Evolutionary conservation across 352 stramenopile species (phyloP).

Genomic region (Globisporangium sylvaticum): DNA sequence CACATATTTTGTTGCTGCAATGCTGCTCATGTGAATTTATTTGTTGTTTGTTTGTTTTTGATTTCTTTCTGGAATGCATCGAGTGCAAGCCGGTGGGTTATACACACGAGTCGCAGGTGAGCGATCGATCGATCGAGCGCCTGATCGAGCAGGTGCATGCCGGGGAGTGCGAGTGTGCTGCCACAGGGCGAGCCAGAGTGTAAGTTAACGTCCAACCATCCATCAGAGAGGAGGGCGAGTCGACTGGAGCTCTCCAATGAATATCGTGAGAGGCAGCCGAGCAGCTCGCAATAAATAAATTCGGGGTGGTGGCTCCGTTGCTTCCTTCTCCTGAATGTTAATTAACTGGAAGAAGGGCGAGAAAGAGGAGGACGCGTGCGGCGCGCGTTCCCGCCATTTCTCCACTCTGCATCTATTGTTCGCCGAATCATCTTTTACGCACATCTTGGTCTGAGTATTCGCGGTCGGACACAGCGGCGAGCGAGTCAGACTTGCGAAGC

Average conservation of each 20-base stretch:
- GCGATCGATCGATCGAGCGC: background rate
- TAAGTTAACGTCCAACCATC: background rate
- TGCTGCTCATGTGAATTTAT: background rate
- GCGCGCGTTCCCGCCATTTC: background rate
- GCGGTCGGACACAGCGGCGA: background rate
- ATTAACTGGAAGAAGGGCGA: background rate
- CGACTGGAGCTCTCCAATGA: background rate
- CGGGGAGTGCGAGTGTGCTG: too few relatives aligned
- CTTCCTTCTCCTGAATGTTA: background rate
- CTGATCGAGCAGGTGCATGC: background rate
- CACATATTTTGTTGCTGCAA: too few relatives aligned
- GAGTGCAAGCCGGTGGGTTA: slow-evolving; percentile 2
- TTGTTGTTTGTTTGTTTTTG: background rate
- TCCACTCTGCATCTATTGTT: background rate
- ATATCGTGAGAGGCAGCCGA: background rate
- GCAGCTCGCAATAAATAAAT: background rate
- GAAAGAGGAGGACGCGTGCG: background rate
- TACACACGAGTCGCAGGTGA: background rate
- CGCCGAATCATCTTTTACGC: slow-evolving; percentile 1
- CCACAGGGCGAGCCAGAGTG: background rate
- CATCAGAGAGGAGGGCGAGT: background rate
- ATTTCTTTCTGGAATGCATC: slow-evolving; percentile 4
- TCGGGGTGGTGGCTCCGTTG: background rate
- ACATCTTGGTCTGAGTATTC: slow-evolving; percentile 7
- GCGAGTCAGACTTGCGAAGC: background rate